phyloP scores from a whole-genome alignment of 2,329 filamentous ascomycete genomes.

The Magnaporthiopsis poae region DNA sequence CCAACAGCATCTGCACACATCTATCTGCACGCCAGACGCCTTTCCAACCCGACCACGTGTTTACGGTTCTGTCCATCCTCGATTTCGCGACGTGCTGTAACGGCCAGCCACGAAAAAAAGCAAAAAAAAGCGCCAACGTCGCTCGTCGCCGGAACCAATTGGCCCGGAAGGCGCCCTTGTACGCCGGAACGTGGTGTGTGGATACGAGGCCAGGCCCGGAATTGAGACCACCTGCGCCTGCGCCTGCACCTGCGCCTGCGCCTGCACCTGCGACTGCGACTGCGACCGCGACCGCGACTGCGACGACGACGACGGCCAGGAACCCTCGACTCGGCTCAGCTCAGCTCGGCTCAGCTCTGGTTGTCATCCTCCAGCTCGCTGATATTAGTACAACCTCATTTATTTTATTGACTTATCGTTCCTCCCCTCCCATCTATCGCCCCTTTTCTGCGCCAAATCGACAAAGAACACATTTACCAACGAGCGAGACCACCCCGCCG shows the following conservation, averaged over 20 bases:
- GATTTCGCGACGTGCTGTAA: background rate
- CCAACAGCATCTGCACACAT: background rate
- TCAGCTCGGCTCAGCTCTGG: background rate
- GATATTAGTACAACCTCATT: background rate
- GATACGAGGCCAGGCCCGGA: background rate
- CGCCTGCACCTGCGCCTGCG: too few species aligned
- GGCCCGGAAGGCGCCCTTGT: background rate
- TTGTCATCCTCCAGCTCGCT: background rate
- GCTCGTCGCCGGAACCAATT: background rate
- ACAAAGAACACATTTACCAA: background rate
- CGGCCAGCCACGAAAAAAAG: background rate
- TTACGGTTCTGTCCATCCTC: too few species aligned
- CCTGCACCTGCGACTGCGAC: background rate
- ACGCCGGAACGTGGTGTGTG: background rate
- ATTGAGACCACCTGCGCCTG: background rate
- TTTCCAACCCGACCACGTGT: too few species aligned
- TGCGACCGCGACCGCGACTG: background rate
- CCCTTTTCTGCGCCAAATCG: too few species aligned
- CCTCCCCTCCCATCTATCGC: too few species aligned
- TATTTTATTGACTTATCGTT: background rate
- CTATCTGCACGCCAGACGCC: background rate
- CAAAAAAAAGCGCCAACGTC: background rate
- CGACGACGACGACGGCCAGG: background rate
- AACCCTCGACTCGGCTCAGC: background rate
- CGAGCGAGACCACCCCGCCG: background rate